Evolutionary conservation across 2,329 filamentous ascomycete species (phyloP).

Genomic region (Scopulariopsis brevicaulis): DNA sequence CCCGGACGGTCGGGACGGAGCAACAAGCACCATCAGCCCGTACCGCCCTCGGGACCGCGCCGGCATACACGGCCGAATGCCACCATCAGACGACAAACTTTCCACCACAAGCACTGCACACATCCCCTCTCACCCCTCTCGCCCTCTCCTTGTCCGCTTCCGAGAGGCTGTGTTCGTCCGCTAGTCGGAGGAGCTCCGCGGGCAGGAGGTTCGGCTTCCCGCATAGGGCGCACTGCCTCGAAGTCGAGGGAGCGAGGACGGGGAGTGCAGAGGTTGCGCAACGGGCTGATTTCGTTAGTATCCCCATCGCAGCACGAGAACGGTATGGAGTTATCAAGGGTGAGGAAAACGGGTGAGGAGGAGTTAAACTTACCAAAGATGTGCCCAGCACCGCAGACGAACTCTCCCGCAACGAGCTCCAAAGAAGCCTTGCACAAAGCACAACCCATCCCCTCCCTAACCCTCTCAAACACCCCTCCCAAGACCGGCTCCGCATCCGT

Average conservation of each 20-base stretch:
- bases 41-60: no score
- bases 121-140: neutral
- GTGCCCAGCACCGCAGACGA: constrained; percentile 26
- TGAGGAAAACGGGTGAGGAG: neutral
- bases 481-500: constrained; percentile 8
- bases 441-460: neutral
- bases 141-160: neutral
- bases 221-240: constrained; percentile 43
- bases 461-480: neutral
- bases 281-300: constrained; percentile 22
- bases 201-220: constrained; percentile 20
- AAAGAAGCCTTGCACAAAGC: constrained; percentile 27
- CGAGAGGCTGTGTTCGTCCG: constrained; percentile 17
- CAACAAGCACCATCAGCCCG: no score
- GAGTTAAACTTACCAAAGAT: constrained; percentile 22
- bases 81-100: constrained; percentile 2
- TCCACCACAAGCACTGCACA: constrained; percentile 2
- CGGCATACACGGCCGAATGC: no score
- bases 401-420: constrained; percentile 18
- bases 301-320: neutral
- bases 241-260: constrained; percentile 41
- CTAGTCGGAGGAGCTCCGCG: constrained; percentile 27
- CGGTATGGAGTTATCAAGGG: neutral
- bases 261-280: constrained; percentile 43
- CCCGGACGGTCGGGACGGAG: no score